These are phyloP conservation scores for Gynostemma pentaphyllum DNA, from an alignment of 306 rosid genomes.

Conservation along the genomic window DNA sequence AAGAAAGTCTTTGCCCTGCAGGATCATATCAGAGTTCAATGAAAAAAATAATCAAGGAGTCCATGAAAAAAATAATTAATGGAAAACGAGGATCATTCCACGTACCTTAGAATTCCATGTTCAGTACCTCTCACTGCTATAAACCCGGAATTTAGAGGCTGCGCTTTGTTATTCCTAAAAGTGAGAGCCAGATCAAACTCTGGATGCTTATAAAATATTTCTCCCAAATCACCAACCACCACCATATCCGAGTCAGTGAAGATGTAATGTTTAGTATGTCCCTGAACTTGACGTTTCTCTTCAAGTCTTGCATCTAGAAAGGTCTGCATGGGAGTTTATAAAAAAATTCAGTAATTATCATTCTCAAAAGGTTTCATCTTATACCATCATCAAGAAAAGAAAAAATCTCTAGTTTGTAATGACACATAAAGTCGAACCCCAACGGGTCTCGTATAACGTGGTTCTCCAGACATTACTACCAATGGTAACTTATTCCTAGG, in stretches of 20 bases:
- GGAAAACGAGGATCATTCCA: not conserved
- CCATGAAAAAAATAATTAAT: not conserved
- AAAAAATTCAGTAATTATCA: not conserved
- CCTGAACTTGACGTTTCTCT: slow-evolving; percentile 31
- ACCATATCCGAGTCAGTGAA: slow-evolving; percentile 92
- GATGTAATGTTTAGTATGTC: slow-evolving; percentile 42
- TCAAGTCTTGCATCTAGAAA: slow-evolving; percentile 56
- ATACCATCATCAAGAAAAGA: not conserved
- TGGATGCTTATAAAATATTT: slow-evolving; percentile 46
- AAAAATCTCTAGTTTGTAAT: not conserved
- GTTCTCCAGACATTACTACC: not conserved
- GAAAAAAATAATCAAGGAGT: too few relatives aligned
- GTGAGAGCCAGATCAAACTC: slow-evolving; percentile 76
- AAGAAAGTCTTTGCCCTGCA: slow-evolving; percentile 73
- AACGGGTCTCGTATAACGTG: not conserved
- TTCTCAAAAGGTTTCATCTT: not conserved
- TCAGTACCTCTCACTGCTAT: slow-evolving; percentile 85
- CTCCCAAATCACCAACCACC: slow-evolving; percentile 67
- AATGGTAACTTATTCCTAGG: not conserved
- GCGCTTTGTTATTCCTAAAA: slow-evolving; percentile 82
- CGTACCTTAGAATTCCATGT: slow-evolving; percentile 66
- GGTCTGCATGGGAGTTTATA: slow-evolving; percentile 29
- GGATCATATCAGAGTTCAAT: not conserved
- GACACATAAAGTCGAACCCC: not conserved
- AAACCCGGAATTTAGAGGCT: slow-evolving; percentile 91